Evolutionary conservation across 202 grass and related monocot genomes (phyloP).

Genomic region (Zoysia matrella): DNA sequence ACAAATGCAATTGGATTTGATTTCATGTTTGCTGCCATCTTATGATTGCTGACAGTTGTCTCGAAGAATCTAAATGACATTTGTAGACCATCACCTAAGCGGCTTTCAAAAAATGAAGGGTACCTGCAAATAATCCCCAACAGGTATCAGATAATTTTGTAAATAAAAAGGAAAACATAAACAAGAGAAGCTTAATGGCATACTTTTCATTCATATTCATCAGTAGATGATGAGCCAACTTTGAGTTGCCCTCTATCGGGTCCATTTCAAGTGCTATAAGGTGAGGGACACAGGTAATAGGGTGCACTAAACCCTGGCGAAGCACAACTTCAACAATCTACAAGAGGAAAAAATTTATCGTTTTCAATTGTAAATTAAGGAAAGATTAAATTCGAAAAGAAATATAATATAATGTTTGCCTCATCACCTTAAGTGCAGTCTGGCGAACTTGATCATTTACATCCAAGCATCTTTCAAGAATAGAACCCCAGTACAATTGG

Average conservation of each 20-base stretch:
- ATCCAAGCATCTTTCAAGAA: constrained; percentile 95
- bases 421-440: constrained; percentile 78
- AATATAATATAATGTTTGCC: constrained; percentile 22
- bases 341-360: constrained; percentile 33
- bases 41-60: constrained; percentile 70
- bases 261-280: constrained; percentile 99
- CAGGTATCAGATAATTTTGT: constrained; percentile 28
- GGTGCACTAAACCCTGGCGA: constrained; percentile 97
- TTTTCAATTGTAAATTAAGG: constrained; percentile 30
- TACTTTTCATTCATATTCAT: constrained; percentile 99
- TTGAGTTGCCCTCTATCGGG: constrained; percentile 86
- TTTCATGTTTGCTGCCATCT: constrained; percentile 63
- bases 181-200: constrained; percentile 28
- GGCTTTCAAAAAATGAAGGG: constrained; percentile 95
- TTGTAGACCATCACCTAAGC: constrained; percentile 94
- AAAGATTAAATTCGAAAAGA: constrained; percentile 17
- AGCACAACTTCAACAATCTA: constrained; percentile 99
- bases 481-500: constrained; percentile 85
- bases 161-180: constrained; percentile 18
- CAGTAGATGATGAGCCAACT: constrained; percentile 93
- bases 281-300: constrained; percentile 96
- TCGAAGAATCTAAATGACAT: constrained; percentile 90
- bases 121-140: constrained; percentile 67
- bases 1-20: constrained; percentile 83
- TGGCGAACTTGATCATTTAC: constrained; percentile 79